These are phyloP conservation scores for Mentha longifolia DNA, from an alignment of 257 asterid species.

Conservation along the genomic window DNA sequence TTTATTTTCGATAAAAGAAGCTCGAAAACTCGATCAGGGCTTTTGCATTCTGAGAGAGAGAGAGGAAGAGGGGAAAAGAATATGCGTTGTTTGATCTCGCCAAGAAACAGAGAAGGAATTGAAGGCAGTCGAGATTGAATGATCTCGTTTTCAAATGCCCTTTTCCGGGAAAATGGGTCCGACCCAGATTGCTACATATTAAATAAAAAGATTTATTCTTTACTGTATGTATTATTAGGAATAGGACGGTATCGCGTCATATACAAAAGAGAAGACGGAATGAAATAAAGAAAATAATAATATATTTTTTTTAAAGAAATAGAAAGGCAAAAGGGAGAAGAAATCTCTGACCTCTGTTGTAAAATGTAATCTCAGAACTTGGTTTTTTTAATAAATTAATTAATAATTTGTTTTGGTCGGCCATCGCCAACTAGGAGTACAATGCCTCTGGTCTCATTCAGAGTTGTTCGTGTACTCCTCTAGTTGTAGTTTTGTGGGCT, in stretches of 20 bases:
- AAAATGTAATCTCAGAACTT: background rate
- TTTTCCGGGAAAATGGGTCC: constrained; percentile 15
- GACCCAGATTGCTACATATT: background rate
- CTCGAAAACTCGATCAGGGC: constrained; percentile 36
- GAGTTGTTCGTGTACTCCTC: background rate
- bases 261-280: background rate
- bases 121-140: constrained; percentile 29
- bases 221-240: constrained; percentile 3
- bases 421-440: background rate
- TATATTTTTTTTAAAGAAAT: background rate
- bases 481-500: background rate
- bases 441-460: background rate
- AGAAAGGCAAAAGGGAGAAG: constrained; percentile 2
- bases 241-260: constrained; percentile 6
- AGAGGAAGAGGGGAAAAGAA: constrained; percentile 45
- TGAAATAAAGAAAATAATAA: background rate
- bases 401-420: constrained; percentile 1
- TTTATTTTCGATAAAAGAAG: constrained; percentile 9
- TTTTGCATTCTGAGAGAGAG: constrained; percentile 25
- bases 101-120: constrained; percentile 34
- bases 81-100: constrained; percentile 42
- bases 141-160: background rate
- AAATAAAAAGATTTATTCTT: background rate
- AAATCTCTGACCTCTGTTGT: constrained; percentile 39
- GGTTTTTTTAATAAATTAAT: background rate